Evolutionary conservation across 164 flowering plant species (phyloP), one percentile per base, ranked within the genome.

Genomic region (Tetracentron sinense): DNA sequence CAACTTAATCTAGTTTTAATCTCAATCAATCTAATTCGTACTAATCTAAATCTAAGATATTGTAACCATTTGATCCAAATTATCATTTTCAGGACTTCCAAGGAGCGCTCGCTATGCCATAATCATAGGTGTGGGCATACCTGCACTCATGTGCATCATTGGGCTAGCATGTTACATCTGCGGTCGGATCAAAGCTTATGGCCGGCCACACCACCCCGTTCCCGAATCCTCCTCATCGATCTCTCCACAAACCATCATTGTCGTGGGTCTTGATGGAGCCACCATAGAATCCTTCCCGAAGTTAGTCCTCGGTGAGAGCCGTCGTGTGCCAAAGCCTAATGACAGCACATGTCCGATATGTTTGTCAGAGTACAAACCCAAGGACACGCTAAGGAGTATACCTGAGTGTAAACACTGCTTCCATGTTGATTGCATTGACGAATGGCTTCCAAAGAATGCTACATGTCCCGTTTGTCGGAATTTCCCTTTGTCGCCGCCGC

Each of bases 391-490:
- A 21, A 74, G 81, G 65, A 79, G 81, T 3, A 75, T 82, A 2
- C 89, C 86, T 0, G 80, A 81, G 4, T 85, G 90, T 73, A 64
- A 76, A 21, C 85, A 85, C 58, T 83, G 61, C 42, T 82, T 79
- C 51, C 87, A 82, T 64, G 80, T 74, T 3, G 52, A 63, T 6
- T 84, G 88, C 65, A 60, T 82, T 3, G 81, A 81, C 27, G 79
- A 77, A 48, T 83, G 87, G 83, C 85, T 86, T 15, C 72, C 50
- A 64, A 38, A 71, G 71, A 83, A 81, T 38, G 79, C 76, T 0
- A 69, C 84, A 0, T 85, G 90, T 49, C 90, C 87, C 0, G 7
- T 85, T 6, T 85, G 87, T 44, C 75, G 85, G 56, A 81, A 76
- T 14, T 54, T 79, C 8, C 85, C 81, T 0, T n/a, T n/a, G n/a